Evolutionary conservation across 2,329 filamentous ascomycete species (phyloP), one percentile per base, ranked within the genome.

Genomic region (Emergomyces africanus): DNA sequence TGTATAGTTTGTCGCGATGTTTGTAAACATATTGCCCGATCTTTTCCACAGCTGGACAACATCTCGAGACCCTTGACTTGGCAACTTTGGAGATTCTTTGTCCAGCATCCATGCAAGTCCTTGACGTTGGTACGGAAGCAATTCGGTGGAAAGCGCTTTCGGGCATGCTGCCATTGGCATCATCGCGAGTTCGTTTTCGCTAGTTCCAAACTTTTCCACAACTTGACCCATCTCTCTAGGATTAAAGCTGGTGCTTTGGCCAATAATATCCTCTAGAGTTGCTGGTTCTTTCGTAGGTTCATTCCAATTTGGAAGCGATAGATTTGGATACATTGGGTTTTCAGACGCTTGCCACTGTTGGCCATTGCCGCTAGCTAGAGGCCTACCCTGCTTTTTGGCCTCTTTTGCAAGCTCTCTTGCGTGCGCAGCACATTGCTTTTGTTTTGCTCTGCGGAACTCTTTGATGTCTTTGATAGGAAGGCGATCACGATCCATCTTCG

Each of bases 61-160:
- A 12, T 88, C 81, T 1, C 79, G 74, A 0, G 84, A 82, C 0
- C 79, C 81, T 30, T 73, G 70, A 1, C 76, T 66, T 2, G 90
- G 89, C 14, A 87, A 75, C 41, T 79, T 70, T 0, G 89, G 89
- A 15, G 79, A 82, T 70, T 96, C 90, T 65, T 89, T 89, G 8
- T 83, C 78, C 20, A 84, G 76, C 81, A 96, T 83, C 90, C 90
- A 96, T 18, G 85, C 83, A 44, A 96, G 75, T 6, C 89, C 90
- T 77, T 92, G 77, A 39, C 74, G 81, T 68, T 96, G 90, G 71
- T 95, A 94, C 1, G 89, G 86, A 60, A 95, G 78, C 54, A 96
- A 76, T 44, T 81, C 75, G 0, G 89, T 87, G 28, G 79, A 75
- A 48, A 96, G 75, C 5, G 77, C 74, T 6, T 75, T 66, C 0